phyloP scores from a whole-genome alignment of 768 basidiomycete species.

The Hygrocybe coccinea region DNA sequence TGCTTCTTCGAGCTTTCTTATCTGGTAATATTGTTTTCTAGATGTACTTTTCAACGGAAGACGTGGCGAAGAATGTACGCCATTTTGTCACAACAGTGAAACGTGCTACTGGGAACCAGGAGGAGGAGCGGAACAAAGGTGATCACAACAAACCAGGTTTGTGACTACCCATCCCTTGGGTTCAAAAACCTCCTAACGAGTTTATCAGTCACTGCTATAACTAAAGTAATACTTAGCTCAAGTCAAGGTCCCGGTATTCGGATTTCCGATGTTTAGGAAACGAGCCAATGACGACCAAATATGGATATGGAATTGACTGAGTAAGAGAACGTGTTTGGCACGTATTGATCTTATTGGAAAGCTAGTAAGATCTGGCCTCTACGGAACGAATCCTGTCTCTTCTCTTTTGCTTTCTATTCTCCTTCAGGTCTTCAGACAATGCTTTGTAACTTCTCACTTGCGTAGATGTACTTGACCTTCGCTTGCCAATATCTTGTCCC shows the following conservation, averaged over 20 bases:
- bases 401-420: conserved; percentile 33
- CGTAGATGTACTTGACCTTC: conserved; percentile 28
- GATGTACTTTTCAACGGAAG: conserved; percentile 70
- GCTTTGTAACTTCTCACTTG: conserved; percentile 34
- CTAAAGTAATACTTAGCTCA: conserved; percentile 80
- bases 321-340: background rate
- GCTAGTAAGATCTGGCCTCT: conserved; percentile 7
- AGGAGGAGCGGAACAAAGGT: conserved; percentile 34
- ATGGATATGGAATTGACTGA: conserved; percentile 8
- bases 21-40: conserved; percentile 24
- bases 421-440: conserved; percentile 38
- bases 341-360: background rate
- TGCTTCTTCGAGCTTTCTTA: conserved; percentile 2
- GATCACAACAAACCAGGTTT: conserved; percentile 48
- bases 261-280: conserved; percentile 65
- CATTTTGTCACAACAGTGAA: conserved; percentile 73
- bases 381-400: conserved; percentile 17
- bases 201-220: conserved; percentile 62
- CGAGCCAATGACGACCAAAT: conserved; percentile 12
- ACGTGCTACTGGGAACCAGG: conserved; percentile 63
- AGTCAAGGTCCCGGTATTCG: conserved; percentile 86
- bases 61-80: conserved; percentile 74
- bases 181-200: conserved; percentile 8
- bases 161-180: conserved; percentile 5
- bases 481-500: conserved; percentile 59